Evolutionary conservation across 2,329 filamentous ascomycete genomes (phyloP).

Genomic region (Arachnopeziza araneosa): DNA sequence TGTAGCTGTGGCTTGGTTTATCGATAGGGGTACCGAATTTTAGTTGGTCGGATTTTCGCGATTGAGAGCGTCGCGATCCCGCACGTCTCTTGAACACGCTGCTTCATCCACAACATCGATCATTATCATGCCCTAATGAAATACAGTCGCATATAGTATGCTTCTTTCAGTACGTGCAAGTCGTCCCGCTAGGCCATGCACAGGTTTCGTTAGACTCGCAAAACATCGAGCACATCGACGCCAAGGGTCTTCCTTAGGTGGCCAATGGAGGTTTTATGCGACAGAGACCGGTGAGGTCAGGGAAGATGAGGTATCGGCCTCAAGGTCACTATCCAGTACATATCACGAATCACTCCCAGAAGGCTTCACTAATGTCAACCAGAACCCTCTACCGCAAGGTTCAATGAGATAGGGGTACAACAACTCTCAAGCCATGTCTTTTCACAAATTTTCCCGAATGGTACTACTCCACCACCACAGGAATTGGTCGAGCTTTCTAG

Average conservation of each 20-base stretch:
- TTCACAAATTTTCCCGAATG: constrained; percentile 69
- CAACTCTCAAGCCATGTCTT: constrained; percentile 83
- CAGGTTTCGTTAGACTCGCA: constrained; percentile 47
- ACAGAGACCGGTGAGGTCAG: constrained; percentile 16
- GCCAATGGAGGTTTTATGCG: constrained; percentile 40
- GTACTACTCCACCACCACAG: constrained; percentile 50
- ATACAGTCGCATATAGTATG: constrained; percentile 21
- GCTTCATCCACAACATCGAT: neutral
- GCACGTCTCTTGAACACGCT: no score
- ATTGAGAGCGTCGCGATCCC: no score
- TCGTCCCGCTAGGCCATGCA: constrained; percentile 27
- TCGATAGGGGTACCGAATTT: no score
- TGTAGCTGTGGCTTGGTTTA: no score
- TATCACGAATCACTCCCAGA: neutral
- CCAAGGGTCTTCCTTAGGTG: constrained; percentile 10
- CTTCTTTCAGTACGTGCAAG: constrained; percentile 27
- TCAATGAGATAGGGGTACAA: constrained; percentile 92
- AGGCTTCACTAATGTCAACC: neutral
- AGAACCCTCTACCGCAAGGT: constrained; percentile 53
- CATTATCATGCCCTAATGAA: neutral
- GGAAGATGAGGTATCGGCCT: constrained; percentile 5
- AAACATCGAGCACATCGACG: constrained; percentile 39
- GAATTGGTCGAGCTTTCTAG: constrained; percentile 74
- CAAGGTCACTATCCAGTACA: constrained; percentile 17
- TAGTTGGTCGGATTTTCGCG: neutral